Evolutionary conservation across 768 basidiomycete species (phyloP).

Genomic region (Rhodotorula taiwanensis): DNA sequence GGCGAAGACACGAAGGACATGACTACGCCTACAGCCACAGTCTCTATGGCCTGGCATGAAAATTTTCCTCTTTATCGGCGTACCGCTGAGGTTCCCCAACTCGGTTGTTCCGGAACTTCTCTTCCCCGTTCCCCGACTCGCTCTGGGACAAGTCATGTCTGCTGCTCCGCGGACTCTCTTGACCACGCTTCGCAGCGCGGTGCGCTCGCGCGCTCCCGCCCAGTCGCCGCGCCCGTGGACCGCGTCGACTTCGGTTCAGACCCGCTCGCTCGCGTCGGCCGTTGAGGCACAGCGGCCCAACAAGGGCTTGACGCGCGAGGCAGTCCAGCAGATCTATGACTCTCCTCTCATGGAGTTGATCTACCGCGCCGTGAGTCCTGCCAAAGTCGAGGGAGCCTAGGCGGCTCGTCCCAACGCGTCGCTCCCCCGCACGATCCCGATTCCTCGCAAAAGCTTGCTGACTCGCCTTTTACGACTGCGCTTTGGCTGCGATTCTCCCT

Average conservation of each 20-base stretch:
- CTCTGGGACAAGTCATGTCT: background rate
- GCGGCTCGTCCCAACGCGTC: background rate
- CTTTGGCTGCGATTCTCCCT: background rate
- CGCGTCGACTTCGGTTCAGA: background rate
- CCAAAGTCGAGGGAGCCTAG: background rate
- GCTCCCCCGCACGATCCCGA: background rate
- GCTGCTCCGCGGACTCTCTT: slow-evolving; percentile 2
- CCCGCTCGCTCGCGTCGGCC: slow-evolving; percentile 22
- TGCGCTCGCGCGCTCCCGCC: background rate
- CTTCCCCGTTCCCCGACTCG: too few species aligned
- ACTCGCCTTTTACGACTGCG: background rate
- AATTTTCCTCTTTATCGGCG: too few species aligned
- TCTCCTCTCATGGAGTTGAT: slow-evolving; percentile 79
- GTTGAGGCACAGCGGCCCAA: slow-evolving; percentile 1
- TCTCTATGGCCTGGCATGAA: too few species aligned
- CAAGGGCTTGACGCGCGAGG: slow-evolving; percentile 59
- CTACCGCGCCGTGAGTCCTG: slow-evolving; percentile 59
- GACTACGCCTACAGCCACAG: too few species aligned
- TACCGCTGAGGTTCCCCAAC: too few species aligned
- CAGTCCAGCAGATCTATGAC: slow-evolving; percentile 81
- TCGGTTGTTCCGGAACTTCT: too few species aligned
- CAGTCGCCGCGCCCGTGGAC: background rate
- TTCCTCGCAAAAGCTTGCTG: background rate
- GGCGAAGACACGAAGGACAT: too few species aligned
- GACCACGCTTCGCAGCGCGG: slow-evolving; percentile 6